A percentile compares a stretch with the other conserved stretches of the same genome.
Conservation (phyloP, 73 alveolate species). For the Symbiodinium natans region DNA sequence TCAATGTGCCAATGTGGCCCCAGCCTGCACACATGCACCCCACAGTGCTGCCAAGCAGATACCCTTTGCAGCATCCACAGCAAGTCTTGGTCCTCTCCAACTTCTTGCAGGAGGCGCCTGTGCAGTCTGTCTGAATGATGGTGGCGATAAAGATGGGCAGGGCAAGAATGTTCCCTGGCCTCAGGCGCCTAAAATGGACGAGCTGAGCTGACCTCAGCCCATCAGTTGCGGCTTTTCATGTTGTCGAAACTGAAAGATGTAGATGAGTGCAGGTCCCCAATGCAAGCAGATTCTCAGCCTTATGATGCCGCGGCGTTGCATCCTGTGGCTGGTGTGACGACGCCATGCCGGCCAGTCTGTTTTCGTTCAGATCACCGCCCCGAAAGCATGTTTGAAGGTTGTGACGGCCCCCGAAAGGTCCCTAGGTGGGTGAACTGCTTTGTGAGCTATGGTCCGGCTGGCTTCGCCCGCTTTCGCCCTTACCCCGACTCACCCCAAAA, state of each 20-base stretch:
- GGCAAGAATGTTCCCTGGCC: not conserved
- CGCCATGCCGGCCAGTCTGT: not conserved
- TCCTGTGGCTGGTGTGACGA: not conserved
- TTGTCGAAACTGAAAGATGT: too few species aligned
- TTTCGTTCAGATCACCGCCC: not conserved
- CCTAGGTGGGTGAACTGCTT: too few species aligned
- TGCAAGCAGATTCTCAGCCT: not conserved
- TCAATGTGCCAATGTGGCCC: slow-evolving; percentile 26
- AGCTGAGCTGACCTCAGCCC: not conserved
- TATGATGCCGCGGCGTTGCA: not conserved
- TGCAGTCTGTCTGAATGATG: too few species aligned
- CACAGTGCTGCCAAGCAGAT: slow-evolving; percentile 6
- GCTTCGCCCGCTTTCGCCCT: too few species aligned
- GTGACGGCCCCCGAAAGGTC: too few species aligned
- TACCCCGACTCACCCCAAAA: too few species aligned
- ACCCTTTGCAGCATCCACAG: slow-evolving; percentile 34
- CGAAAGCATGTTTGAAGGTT: too few species aligned
- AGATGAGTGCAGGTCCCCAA: not conserved
- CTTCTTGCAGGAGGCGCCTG: slow-evolving; percentile 47
- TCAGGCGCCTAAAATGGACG: slow-evolving; percentile 2
- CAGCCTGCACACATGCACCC: not conserved
- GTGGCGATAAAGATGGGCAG: too few species aligned
- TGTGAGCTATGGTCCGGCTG: too few species aligned
- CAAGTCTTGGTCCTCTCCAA: slow-evolving; percentile 73
- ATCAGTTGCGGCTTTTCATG: not conserved